Evolutionary conservation across 148 eudicot genomes (phyloP).

Genomic region (Camellia japonica): DNA sequence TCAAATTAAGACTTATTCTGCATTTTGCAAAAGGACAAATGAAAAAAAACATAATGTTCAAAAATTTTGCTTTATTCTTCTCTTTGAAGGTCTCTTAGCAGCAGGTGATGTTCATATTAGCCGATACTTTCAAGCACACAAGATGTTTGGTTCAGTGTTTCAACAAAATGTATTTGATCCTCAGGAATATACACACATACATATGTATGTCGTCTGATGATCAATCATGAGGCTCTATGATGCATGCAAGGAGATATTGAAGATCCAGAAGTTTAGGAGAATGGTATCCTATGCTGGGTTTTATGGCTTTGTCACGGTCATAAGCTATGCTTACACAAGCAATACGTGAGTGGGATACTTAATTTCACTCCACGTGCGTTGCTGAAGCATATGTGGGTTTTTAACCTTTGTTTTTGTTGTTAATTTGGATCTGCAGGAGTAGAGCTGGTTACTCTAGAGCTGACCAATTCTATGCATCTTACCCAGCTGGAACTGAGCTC

Average conservation of each 20-base stretch:
- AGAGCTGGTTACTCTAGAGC: slow-evolving; percentile 89
- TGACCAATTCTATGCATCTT: slow-evolving; percentile 90
- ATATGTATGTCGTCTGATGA: neutral
- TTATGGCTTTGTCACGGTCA: slow-evolving; percentile 45
- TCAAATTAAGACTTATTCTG: neutral
- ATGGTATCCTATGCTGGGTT: slow-evolving; percentile 53
- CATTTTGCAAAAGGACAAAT: neutral
- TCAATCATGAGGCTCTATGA: slow-evolving; percentile 49
- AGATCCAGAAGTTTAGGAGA: slow-evolving; percentile 80
- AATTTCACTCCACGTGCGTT: neutral
- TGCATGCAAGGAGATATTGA: slow-evolving; percentile 58
- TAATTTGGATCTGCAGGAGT: slow-evolving; percentile 41
- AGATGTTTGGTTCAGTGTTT: slow-evolving; percentile 26
- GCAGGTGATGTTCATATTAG: neutral
- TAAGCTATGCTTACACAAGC: slow-evolving; percentile 66
- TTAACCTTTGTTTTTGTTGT: neutral
- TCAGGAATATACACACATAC: slow-evolving; percentile 18
- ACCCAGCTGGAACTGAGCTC: slow-evolving; percentile 92
- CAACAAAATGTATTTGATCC: neutral
- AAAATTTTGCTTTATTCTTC: neutral
- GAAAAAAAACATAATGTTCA: neutral
- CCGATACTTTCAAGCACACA: neutral
- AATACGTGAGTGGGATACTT: slow-evolving; percentile 61
- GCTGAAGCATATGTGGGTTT: slow-evolving; percentile 5
- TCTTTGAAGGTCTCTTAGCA: neutral